These are phyloP conservation scores for Biscogniauxia mediterranea DNA, from an alignment of 2,329 filamentous ascomycete genomes.

Conservation along the genomic window DNA sequence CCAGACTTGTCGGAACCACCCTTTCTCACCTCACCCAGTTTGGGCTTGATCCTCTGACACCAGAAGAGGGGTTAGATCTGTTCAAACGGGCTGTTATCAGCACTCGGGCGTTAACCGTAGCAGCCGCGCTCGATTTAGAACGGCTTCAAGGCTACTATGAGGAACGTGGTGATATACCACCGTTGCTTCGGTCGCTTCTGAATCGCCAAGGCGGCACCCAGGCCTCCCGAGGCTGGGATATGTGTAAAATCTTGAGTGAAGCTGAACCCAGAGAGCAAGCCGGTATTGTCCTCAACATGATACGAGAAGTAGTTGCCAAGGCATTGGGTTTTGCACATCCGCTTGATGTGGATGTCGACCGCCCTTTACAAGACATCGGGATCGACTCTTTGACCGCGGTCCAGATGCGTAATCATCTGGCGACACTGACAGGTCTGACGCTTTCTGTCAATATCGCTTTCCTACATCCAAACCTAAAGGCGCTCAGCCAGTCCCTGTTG, in stretches of 20 bases:
- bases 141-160: slow-evolving; percentile 22
- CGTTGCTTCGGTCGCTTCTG: slow-evolving; percentile 20
- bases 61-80: slow-evolving; percentile 20
- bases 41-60: slow-evolving; percentile 23
- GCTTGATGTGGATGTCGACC: slow-evolving; percentile 23
- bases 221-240: slow-evolving; percentile 5
- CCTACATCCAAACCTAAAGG: slow-evolving; percentile 20
- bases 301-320: slow-evolving; percentile 26
- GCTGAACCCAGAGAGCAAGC: slow-evolving; percentile 18
- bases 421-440: slow-evolving; percentile 21
- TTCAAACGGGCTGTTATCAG: slow-evolving; percentile 20
- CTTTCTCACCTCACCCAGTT: slow-evolving; percentile 22
- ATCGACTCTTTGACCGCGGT: slow-evolving; percentile 31
- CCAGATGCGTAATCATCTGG: slow-evolving; percentile 27
- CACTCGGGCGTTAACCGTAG: slow-evolving; percentile 22
- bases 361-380: slow-evolving; percentile 25
- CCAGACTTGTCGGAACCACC: slow-evolving; percentile 17
- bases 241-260: slow-evolving; percentile 17
- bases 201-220: slow-evolving; percentile 1
- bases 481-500: slow-evolving; percentile 20
- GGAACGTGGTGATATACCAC: slow-evolving; percentile 22
- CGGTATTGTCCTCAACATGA: slow-evolving; percentile 22
- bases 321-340: slow-evolving; percentile 20
- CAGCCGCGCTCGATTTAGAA: slow-evolving; percentile 24
- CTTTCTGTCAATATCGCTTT: slow-evolving; percentile 24